Percentiles rank a stretch among this genome's conserved stretches.
Conservation (phyloP, 1,139 yeast genomes). For the Taphrina pruni region DNA sequence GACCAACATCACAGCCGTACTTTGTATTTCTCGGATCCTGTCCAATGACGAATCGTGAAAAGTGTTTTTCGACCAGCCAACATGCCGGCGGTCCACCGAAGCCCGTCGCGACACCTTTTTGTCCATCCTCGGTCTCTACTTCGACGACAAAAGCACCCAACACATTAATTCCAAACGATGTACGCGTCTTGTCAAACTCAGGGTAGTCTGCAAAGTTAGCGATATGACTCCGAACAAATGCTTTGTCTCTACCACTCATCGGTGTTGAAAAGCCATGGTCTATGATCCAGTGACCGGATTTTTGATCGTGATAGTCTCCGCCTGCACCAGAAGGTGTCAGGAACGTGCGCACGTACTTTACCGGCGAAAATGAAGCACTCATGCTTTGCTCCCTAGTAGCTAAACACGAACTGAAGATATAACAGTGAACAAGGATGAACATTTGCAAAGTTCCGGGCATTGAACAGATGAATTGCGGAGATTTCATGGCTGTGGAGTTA, state of each 20-base stretch:
- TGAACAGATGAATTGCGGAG: slow-evolving; percentile 13
- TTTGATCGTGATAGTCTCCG: slow-evolving; percentile 61
- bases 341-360: slow-evolving; percentile 56
- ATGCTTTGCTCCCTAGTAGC: background rate
- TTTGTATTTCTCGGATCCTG: slow-evolving; percentile 59
- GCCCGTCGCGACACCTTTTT: slow-evolving; percentile 61
- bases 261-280: slow-evolving; percentile 30
- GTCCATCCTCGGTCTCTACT: slow-evolving; percentile 58
- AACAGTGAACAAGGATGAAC: no score
- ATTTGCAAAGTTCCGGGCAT: background rate
- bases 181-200: slow-evolving; percentile 56
- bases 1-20: slow-evolving; percentile 12
- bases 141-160: slow-evolving; percentile 61
- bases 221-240: background rate
- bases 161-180: slow-evolving; percentile 60
- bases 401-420: no score
- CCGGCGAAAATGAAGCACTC: slow-evolving; percentile 44
- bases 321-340: slow-evolving; percentile 57
- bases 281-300: slow-evolving; percentile 56
- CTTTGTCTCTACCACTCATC: slow-evolving; percentile 42
- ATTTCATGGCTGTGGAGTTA: background rate
- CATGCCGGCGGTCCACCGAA: slow-evolving; percentile 62
- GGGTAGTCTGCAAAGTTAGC: slow-evolving; percentile 38
- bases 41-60: slow-evolving; percentile 57
- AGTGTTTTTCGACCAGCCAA: slow-evolving; percentile 58